Conservation (phyloP, 2,329 filamentous ascomycete species). For the Calycina marina region DNA sequence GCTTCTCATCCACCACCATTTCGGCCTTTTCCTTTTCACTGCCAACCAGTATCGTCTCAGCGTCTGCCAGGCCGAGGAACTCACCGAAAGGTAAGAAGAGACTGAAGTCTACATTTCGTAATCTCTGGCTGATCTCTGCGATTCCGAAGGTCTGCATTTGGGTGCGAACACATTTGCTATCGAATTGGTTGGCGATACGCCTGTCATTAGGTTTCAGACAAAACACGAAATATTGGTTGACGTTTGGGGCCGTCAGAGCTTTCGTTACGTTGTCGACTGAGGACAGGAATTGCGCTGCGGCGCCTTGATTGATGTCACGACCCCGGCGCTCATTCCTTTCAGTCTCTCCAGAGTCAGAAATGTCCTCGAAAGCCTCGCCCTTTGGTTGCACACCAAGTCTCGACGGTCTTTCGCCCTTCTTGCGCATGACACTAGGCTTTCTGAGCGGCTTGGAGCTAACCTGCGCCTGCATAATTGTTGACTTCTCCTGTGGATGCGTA, state of each 20-base stretch:
- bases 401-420: constrained; percentile 36
- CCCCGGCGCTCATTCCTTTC: constrained; percentile 23
- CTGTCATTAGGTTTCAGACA: constrained; percentile 95
- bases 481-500: constrained; percentile 81
- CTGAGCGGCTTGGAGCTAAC: constrained; percentile 91
- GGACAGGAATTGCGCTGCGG: constrained; percentile 80
- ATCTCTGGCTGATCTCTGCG: constrained; percentile 85
- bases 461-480: constrained; percentile 86
- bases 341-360: constrained; percentile 32
- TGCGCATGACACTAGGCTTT: constrained; percentile 81
- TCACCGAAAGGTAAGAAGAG: constrained; percentile 92
- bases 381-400: constrained; percentile 23
- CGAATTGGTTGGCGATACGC: constrained; percentile 94
- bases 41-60: constrained; percentile 73
- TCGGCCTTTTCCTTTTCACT: constrained; percentile 88
- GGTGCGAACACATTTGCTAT: constrained; percentile 92
- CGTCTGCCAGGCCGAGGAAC: constrained; percentile 77
- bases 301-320: constrained; percentile 56
- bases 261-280: constrained; percentile 85
- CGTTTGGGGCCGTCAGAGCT: constrained; percentile 64
- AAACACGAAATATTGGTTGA: constrained; percentile 92
- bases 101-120: constrained; percentile 89
- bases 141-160: constrained; percentile 94
- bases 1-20: constrained; percentile 78
- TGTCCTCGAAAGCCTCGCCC: constrained; percentile 25